Conservation (phyloP, 192 early-diverging fungal genomes). For the Helicostylum pulchrum region DNA sequence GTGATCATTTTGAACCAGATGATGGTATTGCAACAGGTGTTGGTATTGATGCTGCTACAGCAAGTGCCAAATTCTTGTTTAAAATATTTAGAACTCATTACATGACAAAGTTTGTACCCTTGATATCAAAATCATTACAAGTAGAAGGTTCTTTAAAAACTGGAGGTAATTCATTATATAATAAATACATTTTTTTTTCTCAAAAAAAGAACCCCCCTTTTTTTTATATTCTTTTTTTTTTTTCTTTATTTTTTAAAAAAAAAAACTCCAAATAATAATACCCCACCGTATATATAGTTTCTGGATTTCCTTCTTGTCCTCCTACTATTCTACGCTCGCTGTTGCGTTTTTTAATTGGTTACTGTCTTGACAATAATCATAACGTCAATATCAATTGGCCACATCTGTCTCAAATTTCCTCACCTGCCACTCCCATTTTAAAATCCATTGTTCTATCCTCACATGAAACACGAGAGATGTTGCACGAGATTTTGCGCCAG, state of each 20-base stretch:
- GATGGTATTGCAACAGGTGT: conserved; percentile 59
- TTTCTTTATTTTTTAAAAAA: background rate
- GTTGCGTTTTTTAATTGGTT: conserved; percentile 64
- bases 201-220: background rate
- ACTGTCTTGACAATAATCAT: conserved; percentile 58
- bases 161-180: conserved; percentile 1
- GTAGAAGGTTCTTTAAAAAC: conserved; percentile 24
- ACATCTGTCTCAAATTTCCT: conserved; percentile 34
- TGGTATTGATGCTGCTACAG: conserved; percentile 55
- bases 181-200: conserved; percentile 7
- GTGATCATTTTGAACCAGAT: conserved; percentile 42
- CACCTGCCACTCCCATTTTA: conserved; percentile 58
- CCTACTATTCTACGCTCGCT: conserved; percentile 61
- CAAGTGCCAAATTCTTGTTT: conserved; percentile 66
- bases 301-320: conserved; percentile 67
- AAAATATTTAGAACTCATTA: conserved; percentile 66
- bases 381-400: conserved; percentile 29
- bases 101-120: conserved; percentile 69
- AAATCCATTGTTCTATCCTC: conserved; percentile 56
- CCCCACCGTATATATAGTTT: conserved; percentile 3
- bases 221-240: conserved; percentile 20
- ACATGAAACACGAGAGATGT: conserved; percentile 64
- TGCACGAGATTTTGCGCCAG: conserved; percentile 77
- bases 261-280: background rate
- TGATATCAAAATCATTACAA: conserved; percentile 44